Conservation (phyloP, 805 yeast species). For the Metschnikowia drakensbergensis region DNA sequence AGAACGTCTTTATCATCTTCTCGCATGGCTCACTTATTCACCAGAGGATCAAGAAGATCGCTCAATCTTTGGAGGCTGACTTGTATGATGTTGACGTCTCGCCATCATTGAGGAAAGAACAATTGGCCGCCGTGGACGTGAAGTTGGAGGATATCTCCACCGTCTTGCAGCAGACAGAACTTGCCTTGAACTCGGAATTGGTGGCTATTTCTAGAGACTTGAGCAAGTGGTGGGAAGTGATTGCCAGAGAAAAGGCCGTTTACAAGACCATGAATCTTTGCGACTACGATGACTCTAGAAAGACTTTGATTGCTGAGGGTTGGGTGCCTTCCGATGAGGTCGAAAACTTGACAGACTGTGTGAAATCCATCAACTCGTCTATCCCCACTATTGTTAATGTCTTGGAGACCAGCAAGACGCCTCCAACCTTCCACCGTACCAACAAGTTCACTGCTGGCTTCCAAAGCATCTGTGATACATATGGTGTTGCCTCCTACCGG, state of each 20-base stretch:
- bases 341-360: slow-evolving; percentile 56
- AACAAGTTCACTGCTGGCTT: slow-evolving; percentile 92
- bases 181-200: slow-evolving; percentile 56
- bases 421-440: slow-evolving; percentile 94
- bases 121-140: slow-evolving; percentile 24
- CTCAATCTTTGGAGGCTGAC: slow-evolving; percentile 86
- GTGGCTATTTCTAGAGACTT: slow-evolving; percentile 72
- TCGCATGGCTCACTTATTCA: slow-evolving; percentile 83
- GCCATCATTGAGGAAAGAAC: slow-evolving; percentile 27
- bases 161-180: slow-evolving; percentile 32
- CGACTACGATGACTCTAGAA: slow-evolving; percentile 78
- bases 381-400: slow-evolving; percentile 51
- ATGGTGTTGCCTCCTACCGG: slow-evolving; percentile 88
- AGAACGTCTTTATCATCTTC: slow-evolving; percentile 82
- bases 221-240: slow-evolving; percentile 45
- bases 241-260: slow-evolving; percentile 77
- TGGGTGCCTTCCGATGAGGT: slow-evolving; percentile 89
- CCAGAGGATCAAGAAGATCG: slow-evolving; percentile 70
- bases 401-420: slow-evolving; percentile 74
- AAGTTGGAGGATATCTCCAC: slow-evolving; percentile 33
- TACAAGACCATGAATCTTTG: slow-evolving; percentile 74
- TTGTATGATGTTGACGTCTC: slow-evolving; percentile 56
- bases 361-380: slow-evolving; percentile 59
- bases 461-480: slow-evolving; percentile 92
- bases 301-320: slow-evolving; percentile 90